Evolutionary conservation across 495 filamentous ascomycete species (phyloP), one percentile per base, ranked within the genome.

Genomic region (Niebla homalea): DNA sequence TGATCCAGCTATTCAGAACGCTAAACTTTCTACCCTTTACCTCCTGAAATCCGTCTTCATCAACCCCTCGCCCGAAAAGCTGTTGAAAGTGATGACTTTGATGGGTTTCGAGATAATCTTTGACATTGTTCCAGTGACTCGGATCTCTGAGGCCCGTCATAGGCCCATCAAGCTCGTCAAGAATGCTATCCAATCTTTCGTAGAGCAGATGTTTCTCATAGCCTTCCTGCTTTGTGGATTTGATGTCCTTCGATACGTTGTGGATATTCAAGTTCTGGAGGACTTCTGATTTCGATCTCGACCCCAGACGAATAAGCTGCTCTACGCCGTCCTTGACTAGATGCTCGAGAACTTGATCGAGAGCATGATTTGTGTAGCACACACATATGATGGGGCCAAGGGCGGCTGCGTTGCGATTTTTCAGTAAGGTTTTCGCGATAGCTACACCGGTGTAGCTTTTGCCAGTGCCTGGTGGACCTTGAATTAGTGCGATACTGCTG

Each of bases 401-500:
- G 0, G 60, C 41, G 0, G 67, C 69, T 32, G 56, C 54, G 0
- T 45, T 53, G 37, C 74, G 73, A 56, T 84, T 83, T 8, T 64
- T 68, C 2, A 89, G 62, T 6, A 90, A 60, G 1, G 77, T 73
- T 53, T 84, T 76, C 19, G 86, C 70, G 43, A 80, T 57, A 32
- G 70, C 64, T n/a, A 78, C 70, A 3, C 76, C 80, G 0, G 72
- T 75, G 50, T 71, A 84, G 47, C 70, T 75, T 60, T 93, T 92
- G 4, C 87, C 86, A 3, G 85, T 89, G 1, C 87, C 86, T 4
- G 87, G 87, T 0, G 86, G 87, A 0, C 87, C 87, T 69, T 92
- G 84, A 26, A 89, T 84, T 0, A 88, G 64, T 6, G 77, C 77
- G 20, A 87, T 53, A 4, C 64, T 64, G 3, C 72, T 68, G 2